A percentile compares a stretch with the other conserved stretches of the same genome.
These are phyloP conservation scores for Termitomyces sp. DNA, from an alignment of 768 basidiomycete genomes.

Conservation along the genomic window DNA sequence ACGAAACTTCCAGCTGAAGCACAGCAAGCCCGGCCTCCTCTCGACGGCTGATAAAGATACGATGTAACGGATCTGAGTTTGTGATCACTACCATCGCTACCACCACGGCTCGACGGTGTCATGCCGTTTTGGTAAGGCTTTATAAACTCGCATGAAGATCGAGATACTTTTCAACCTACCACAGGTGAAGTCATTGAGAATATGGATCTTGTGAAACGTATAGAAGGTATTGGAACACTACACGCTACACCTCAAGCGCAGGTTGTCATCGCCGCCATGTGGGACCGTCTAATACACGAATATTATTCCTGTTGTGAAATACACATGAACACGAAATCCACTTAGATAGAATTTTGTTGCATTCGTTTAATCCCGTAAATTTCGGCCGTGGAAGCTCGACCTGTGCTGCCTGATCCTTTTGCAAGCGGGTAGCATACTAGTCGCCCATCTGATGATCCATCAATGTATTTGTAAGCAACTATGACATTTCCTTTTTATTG, in stretches of 20 bases:
- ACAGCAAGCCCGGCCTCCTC: slow-evolving; percentile 58
- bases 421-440: no score
- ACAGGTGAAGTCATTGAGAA: slow-evolving; percentile 60
- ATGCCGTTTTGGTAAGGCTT: slow-evolving; percentile 24
- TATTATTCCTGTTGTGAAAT: background rate
- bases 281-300: slow-evolving; percentile 12
- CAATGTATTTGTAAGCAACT: background rate
- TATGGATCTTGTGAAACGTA: slow-evolving; percentile 55
- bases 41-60: slow-evolving; percentile 83
- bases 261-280: slow-evolving; percentile 46
- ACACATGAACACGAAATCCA: background rate
- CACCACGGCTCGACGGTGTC: slow-evolving; percentile 52
- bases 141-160: background rate
- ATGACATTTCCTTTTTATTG: slow-evolving; percentile 3
- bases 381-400: no score
- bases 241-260: slow-evolving; percentile 34
- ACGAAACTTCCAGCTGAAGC: slow-evolving; percentile 81
- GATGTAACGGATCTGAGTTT: slow-evolving; percentile 70
- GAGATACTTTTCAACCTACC: background rate
- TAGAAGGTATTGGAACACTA: slow-evolving; percentile 43
- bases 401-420: no score
- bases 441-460: background rate
- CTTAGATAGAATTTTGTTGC: background rate
- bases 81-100: slow-evolving; percentile 74
- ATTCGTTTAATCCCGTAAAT: no score